Conservation (phyloP, 1,284 basidiomycete genomes). For the Marasmius sp. region DNA sequence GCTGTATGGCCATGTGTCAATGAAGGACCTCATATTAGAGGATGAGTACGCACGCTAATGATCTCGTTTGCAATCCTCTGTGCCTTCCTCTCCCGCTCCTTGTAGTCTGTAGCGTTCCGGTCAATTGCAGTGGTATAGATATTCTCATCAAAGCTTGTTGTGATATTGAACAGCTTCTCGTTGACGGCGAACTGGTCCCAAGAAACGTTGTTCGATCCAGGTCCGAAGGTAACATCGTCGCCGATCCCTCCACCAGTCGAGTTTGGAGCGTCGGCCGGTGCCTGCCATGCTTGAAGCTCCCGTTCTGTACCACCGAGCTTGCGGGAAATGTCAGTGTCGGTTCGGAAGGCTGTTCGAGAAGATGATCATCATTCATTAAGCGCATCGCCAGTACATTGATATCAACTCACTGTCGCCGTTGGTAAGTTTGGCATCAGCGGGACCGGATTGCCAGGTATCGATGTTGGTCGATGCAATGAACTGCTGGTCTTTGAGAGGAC, state of each 20-base stretch:
- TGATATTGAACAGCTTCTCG: conserved; percentile 91
- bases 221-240: conserved; percentile 72
- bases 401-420: conserved; percentile 64
- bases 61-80: conserved; percentile 92
- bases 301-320: conserved; percentile 62
- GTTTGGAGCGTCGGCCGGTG: conserved; percentile 30
- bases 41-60: conserved; percentile 59
- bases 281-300: conserved; percentile 83
- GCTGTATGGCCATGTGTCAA: conserved; percentile 37
- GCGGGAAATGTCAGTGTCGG: conserved; percentile 83
- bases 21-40: conserved; percentile 6
- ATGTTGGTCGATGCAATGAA: conserved; percentile 74
- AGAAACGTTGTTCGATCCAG: conserved; percentile 43
- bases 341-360: conserved; percentile 70
- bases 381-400: conserved; percentile 3
- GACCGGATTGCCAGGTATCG: conserved; percentile 70
- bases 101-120: conserved; percentile 81
- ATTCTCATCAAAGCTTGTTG: conserved; percentile 91
- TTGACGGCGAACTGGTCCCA: conserved; percentile 99
- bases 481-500: conserved; percentile 63
- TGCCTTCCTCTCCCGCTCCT: conserved; percentile 87
- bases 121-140: conserved; percentile 95
- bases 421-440: conserved; percentile 63
- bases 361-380: neutral
- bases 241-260: conserved; percentile 25